Percentiles rank a stretch among this genome's conserved stretches.
Evolutionary conservation across 495 filamentous ascomycete species (phyloP).

Genomic region (Podospora pseudopauciseta): DNA sequence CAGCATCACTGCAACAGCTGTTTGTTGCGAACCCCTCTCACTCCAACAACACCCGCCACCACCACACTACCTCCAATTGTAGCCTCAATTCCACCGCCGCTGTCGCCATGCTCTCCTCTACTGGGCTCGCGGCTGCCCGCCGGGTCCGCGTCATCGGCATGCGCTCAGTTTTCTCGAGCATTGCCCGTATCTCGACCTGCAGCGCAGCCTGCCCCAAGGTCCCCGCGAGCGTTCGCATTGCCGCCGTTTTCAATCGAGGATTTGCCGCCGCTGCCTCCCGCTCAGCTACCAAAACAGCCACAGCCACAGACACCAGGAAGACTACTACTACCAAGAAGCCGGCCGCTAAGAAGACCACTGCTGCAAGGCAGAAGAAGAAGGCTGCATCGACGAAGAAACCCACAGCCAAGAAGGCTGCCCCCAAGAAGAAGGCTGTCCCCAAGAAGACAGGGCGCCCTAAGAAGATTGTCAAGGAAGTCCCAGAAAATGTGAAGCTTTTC

Average conservation of each 20-base stretch:
- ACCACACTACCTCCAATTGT: slow-evolving; percentile 11
- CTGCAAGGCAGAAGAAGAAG: slow-evolving; percentile 16
- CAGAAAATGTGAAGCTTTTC: slow-evolving; percentile 16
- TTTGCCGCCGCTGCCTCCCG: slow-evolving; percentile 25
- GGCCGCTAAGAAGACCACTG: slow-evolving; percentile 12
- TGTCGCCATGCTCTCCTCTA: slow-evolving; percentile 29
- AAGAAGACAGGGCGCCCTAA: slow-evolving; percentile 17
- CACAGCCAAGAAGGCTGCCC: slow-evolving; percentile 20
- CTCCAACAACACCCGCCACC: background rate
- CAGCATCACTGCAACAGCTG: background rate
- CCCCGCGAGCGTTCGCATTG: slow-evolving; percentile 15
- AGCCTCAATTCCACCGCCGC: background rate
- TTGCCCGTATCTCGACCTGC: background rate
- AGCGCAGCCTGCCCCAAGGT: slow-evolving; percentile 8
- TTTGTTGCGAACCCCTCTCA: background rate
- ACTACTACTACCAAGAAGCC: slow-evolving; percentile 20
- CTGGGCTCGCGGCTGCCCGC: slow-evolving; percentile 28
- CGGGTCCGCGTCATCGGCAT: slow-evolving; percentile 19
- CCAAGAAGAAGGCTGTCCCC: slow-evolving; percentile 22
- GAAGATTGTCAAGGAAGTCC: slow-evolving; percentile 23
- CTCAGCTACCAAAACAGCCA: slow-evolving; percentile 15
- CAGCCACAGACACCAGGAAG: slow-evolving; percentile 21
- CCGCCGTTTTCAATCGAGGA: slow-evolving; percentile 22
- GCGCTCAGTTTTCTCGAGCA: slow-evolving; percentile 7
- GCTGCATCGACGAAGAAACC: slow-evolving; percentile 23